Evolutionary conservation across 306 rosid genomes (phyloP).

Genomic region (Astragalus glycyphyllos): DNA sequence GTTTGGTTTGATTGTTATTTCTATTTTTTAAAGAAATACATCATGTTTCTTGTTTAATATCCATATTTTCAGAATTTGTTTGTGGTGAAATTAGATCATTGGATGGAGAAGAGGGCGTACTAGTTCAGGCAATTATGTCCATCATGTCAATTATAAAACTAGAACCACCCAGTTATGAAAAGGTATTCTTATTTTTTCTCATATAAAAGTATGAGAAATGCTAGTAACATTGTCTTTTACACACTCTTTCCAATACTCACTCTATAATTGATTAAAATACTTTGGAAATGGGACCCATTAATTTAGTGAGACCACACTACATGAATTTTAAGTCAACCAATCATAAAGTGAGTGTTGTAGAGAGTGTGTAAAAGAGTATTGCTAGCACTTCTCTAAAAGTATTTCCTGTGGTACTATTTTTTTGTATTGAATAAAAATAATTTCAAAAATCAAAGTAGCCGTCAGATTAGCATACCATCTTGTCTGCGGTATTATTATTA

Average conservation of each 20-base stretch:
- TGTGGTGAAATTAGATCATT: slow-evolving; percentile 56
- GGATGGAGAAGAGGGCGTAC: slow-evolving; percentile 84
- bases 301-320: too few relatives aligned
- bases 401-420: slow-evolving; percentile 33
- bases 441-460: slow-evolving; percentile 24
- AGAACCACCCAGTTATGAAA: slow-evolving; percentile 81
- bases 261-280: too few relatives aligned
- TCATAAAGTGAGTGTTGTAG: too few relatives aligned
- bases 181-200: slow-evolving; percentile 60
- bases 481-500: slow-evolving; percentile 1
- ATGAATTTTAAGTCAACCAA: too few relatives aligned
- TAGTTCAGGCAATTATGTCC: slow-evolving; percentile 85
- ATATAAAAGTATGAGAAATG: neutral
- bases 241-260: too few relatives aligned
- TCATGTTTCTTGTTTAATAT: slow-evolving; percentile 44
- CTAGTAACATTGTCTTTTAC: too few relatives aligned
- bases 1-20: slow-evolving; percentile 48
- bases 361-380: too few relatives aligned
- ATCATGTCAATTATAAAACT: slow-evolving; percentile 73
- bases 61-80: slow-evolving; percentile 60
- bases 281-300: too few relatives aligned
- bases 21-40: slow-evolving; percentile 29
- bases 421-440: slow-evolving; percentile 4
- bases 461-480: slow-evolving; percentile 33
- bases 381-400: neutral